Evolutionary conservation across 805 yeast species (phyloP).

Genomic region (Barnettozyma populi): DNA sequence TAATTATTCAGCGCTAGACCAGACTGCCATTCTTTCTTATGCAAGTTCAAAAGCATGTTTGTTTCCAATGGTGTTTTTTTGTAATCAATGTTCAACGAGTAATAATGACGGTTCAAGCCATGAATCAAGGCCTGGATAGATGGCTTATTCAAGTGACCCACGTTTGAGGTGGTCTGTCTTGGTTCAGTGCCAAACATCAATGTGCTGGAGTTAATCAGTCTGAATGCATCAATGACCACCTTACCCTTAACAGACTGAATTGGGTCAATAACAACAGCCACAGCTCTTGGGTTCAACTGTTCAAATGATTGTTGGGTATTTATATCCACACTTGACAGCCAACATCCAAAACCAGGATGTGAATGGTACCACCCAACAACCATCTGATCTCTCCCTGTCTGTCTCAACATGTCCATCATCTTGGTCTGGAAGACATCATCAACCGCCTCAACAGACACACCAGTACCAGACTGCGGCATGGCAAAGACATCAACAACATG

Average conservation of each 20-base stretch:
- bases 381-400: conserved; percentile 98
- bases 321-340: conserved; percentile 97
- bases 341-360: conserved; percentile 99
- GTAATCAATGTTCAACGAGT: conserved; percentile 91
- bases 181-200: conserved; percentile 97
- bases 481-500: conserved; percentile 98
- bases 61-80: conserved; percentile 90
- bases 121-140: conserved; percentile 95
- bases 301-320: conserved; percentile 97
- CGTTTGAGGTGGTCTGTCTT: conserved; percentile 92
- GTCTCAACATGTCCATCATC: conserved; percentile 99
- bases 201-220: conserved; percentile 83
- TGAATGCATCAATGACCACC: conserved; percentile 97
- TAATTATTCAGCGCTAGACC: conserved; percentile 80
- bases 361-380: conserved; percentile 99
- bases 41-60: conserved; percentile 87
- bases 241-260: conserved; percentile 98
- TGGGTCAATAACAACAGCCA: conserved; percentile 97
- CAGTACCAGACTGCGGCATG: conserved; percentile 98
- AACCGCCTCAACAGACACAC: conserved; percentile 98
- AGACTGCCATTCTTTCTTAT: conserved; percentile 93
- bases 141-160: conserved; percentile 93
- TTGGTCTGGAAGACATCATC: conserved; percentile 98
- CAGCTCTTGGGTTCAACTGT: conserved; percentile 91
- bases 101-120: conserved; percentile 94